Evolutionary conservation across 495 filamentous ascomycete genomes (phyloP).

Genomic region (Neurospora intermedia): DNA sequence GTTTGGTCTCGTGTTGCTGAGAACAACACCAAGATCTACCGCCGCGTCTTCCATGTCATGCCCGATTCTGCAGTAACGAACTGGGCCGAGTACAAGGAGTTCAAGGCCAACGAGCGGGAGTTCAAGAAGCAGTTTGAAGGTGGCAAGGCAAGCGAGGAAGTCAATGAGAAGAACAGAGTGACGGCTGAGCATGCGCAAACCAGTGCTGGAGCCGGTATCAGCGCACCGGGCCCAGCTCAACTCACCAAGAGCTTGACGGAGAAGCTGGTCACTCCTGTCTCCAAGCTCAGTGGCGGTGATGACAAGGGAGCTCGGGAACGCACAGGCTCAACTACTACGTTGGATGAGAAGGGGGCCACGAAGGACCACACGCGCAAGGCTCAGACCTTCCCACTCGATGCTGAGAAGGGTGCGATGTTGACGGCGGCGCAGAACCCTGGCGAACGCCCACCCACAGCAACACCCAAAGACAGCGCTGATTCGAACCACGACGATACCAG

Average conservation of each 20-base stretch:
- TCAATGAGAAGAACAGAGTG: slow-evolving; percentile 17
- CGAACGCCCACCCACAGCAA: neutral
- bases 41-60: slow-evolving; percentile 92
- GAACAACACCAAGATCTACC: slow-evolving; percentile 90
- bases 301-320: neutral
- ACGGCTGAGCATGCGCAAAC: slow-evolving; percentile 4
- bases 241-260: slow-evolving; percentile 7
- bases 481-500: neutral
- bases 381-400: neutral
- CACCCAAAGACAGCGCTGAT: neutral
- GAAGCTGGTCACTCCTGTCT: slow-evolving; percentile 6
- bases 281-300: neutral
- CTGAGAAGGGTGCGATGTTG: neutral
- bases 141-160: slow-evolving; percentile 28
- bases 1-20: slow-evolving; percentile 81
- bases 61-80: slow-evolving; percentile 87
- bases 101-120: slow-evolving; percentile 61
- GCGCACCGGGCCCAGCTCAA: slow-evolving; percentile 18
- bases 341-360: slow-evolving; percentile 15
- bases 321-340: neutral
- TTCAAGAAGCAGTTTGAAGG: slow-evolving; percentile 60
- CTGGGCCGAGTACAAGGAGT: slow-evolving; percentile 93
- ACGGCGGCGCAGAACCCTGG: neutral
- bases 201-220: slow-evolving; percentile 19
- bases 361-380: neutral